Conservation (phyloP, 1,284 basidiomycete genomes). For the Trichosporon inkin region DNA sequence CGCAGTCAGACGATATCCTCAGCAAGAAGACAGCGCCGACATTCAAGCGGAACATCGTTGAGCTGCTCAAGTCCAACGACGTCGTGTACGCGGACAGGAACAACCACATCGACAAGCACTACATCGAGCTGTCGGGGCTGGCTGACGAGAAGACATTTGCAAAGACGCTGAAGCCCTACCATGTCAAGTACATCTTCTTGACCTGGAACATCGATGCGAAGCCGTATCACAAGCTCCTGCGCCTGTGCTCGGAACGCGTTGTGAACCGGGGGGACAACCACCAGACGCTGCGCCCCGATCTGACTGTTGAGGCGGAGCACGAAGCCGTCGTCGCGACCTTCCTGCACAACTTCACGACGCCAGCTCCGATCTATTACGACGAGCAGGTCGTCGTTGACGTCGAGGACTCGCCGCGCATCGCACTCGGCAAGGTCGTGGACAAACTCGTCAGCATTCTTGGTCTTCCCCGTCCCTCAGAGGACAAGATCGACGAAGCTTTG, state of each 20-base stretch:
- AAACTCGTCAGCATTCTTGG: constrained; percentile 57
- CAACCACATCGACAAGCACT: constrained; percentile 78
- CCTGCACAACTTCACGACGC: constrained; percentile 62
- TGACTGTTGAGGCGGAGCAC: constrained; percentile 56
- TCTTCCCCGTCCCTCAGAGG: constrained; percentile 54
- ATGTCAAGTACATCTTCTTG: constrained; percentile 68
- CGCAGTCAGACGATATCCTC: constrained; percentile 85
- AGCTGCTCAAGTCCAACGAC: constrained; percentile 60
- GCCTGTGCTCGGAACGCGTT: constrained; percentile 72
- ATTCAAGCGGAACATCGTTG: constrained; percentile 72
- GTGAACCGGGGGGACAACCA: constrained; percentile 72
- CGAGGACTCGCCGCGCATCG: constrained; percentile 57
- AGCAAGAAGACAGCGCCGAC: constrained; percentile 70
- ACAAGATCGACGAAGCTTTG: constrained; percentile 61
- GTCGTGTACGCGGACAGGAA: constrained; percentile 91
- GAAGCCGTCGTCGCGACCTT: constrained; percentile 80
- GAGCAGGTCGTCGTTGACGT: constrained; percentile 64
- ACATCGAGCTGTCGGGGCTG: constrained; percentile 62
- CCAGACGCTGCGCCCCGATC: constrained; percentile 68
- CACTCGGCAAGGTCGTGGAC: constrained; percentile 61
- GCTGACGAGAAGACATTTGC: constrained; percentile 21
- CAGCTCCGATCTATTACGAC: constrained; percentile 63
- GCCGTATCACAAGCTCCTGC: constrained; percentile 58
- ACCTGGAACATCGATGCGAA: constrained; percentile 67
- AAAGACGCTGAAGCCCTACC: constrained; percentile 30